Conservation (phyloP, 2,329 filamentous ascomycete genomes). For the Ophiocordyceps sinensis region DNA sequence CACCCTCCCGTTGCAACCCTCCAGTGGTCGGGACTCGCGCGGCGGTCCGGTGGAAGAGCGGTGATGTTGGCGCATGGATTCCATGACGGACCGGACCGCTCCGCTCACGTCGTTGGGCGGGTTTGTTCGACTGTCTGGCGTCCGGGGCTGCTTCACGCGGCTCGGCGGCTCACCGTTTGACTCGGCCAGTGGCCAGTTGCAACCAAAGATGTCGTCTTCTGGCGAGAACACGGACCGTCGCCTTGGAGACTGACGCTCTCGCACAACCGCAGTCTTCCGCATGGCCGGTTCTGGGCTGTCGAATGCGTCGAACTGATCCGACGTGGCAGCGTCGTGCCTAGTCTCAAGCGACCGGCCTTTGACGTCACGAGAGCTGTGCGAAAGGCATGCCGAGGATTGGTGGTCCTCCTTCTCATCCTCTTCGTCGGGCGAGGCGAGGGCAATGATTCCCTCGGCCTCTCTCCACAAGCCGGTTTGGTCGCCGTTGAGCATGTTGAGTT, state of each 20-base stretch:
- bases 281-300: conserved; percentile 27
- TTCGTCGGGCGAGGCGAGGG: conserved; percentile 57
- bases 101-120: conserved; percentile 26
- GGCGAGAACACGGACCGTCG: conserved; percentile 49
- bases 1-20: conserved; percentile 32
- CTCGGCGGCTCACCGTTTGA: conserved; percentile 22
- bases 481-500: conserved; percentile 50
- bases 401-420: conserved; percentile 29
- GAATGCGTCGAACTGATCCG: conserved; percentile 28
- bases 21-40: conserved; percentile 14
- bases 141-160: conserved; percentile 26
- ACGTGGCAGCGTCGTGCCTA: conserved; percentile 30
- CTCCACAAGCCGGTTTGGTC: conserved; percentile 51
- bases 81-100: conserved; percentile 47
- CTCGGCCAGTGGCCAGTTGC: conserved; percentile 26
- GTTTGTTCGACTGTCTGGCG: conserved; percentile 20
- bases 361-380: conserved; percentile 23
- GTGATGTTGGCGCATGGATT: conserved; percentile 44
- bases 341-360: conserved; percentile 32
- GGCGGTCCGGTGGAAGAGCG: conserved; percentile 17
- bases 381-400: conserved; percentile 22
- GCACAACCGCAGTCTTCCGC: conserved; percentile 36
- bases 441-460: conserved; percentile 77
- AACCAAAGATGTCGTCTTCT: conserved; percentile 52
- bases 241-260: conserved; percentile 35